Evolutionary conservation across 257 asterid genomes (phyloP), one percentile per base, ranked within the genome.

Genomic region (Striga asiatica): DNA sequence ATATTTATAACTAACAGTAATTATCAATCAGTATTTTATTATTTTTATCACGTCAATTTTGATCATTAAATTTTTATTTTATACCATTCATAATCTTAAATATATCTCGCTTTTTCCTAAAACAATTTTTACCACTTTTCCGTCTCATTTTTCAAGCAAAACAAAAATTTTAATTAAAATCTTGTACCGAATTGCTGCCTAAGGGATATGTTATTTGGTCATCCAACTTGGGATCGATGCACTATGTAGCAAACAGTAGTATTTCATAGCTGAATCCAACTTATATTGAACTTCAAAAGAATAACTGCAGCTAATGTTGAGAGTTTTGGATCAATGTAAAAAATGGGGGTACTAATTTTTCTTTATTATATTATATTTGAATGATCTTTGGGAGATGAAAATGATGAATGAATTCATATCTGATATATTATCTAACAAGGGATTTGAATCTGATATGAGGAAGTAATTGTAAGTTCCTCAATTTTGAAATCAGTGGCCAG

Each of bases 361-460:
- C 14, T 28, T 16, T 34, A 13, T 65, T n/a, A n/a, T n/a, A 14
- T 54, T 69, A 22, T 58, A 52, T 42, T 43, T 45, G 10, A 31
- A 51, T 21, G 48, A 43, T 58, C 43, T 42, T 34, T 56, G 10
- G 61, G 62, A 34, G 52, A n/a, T n/a, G n/a, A n/a, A n/a, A n/a
- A n/a, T n/a, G 54, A 47, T 51, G 14, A 25, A 56, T 42, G 34
- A 3, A 32, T 17, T 21, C 38, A 1, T 58, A 54, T 54, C 51
- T 41, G 52, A 39, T 23, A 9, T 41, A 23, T 65, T 48, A 28
- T 47, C 49, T 31, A 49, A 31, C 11, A 31, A 45, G 16, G 6
- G 27, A 20, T 31, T 31, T 38, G 17, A 8, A 6, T 32, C 20
- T 10, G 49, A 51, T 67, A 14, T 56, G 5, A 50, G 57, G 56